Evolutionary conservation across 805 yeast genomes (phyloP), one percentile per base, ranked within the genome.

Genomic region (Wickerhamiella australiensis): DNA sequence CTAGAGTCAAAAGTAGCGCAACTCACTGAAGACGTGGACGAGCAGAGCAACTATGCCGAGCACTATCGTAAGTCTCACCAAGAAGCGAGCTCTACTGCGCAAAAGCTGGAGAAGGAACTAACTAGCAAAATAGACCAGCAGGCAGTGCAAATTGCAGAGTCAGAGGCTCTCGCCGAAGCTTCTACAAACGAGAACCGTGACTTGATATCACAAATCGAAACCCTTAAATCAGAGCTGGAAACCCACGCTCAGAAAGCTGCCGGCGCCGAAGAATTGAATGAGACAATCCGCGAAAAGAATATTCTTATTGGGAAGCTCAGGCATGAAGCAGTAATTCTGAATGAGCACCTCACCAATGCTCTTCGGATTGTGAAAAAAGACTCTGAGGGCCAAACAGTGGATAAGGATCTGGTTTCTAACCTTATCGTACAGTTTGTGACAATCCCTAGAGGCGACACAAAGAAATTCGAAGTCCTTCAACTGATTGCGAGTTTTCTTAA

Each of bases 311-410:
- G 97, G 1, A 92, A 90, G 62, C 73, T 92, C 46, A 77, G 96
- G 48, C 97, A 90, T 63, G 98, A 92, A 64, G 90, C 94, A 1
- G 90, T 92, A 8, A 85, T 85, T 22, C 68, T 90, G 51, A 92
- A 92, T 63, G 98, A 92, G 61, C 97, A 92, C 66, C 68, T 92
- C 49, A 87, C 95, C n/a, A 90, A 92, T 60, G 94, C 97, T 1
- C 68, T 90, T 53, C 78, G 85, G 22, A 71, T 90, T 73, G 75
- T 92, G 52, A 85, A 87, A 58, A 80, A 80, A 60, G 83, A 81
- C 47, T 77, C 84, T 37, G 78, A 79, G 35, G 77, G 86, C 6
- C 84, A 80, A 46, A 74, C 81, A 7, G 86, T 90, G 1, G 97
- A 90, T 63, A 81, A 82, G 61, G 95, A 88, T 63, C 75, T 92